Percentiles rank a stretch among this genome's conserved stretches.
phyloP scores from a whole-genome alignment of 1,284 basidiomycete species.

The Somion occarium region DNA sequence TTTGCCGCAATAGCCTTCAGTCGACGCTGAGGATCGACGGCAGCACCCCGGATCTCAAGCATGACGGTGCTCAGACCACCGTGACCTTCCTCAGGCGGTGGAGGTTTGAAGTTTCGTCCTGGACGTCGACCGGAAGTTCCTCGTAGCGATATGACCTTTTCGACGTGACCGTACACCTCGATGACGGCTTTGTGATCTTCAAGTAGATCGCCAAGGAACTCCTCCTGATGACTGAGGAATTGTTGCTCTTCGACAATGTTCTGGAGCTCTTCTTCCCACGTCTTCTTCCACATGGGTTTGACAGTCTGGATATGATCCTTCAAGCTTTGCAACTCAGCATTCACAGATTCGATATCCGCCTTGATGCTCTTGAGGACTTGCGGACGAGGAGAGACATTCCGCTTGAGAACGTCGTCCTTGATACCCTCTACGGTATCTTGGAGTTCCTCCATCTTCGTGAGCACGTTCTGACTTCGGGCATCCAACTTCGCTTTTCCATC shows the following conservation, averaged over 20 bases:
- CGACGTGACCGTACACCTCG: conserved; percentile 83
- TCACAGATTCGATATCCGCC: conserved; percentile 70
- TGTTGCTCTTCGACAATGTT: conserved; percentile 98
- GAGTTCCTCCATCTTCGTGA: conserved; percentile 92
- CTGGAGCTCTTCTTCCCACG: conserved; percentile 95
- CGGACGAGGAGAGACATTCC: conserved; percentile 83
- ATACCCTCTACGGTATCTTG: conserved; percentile 90
- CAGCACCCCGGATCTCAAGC: conserved; percentile 80
- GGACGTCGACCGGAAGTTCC: conserved; percentile 34
- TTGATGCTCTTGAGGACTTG: conserved; percentile 69
- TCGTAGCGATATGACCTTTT: conserved; percentile 82
- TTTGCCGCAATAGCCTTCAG: conserved; percentile 89
- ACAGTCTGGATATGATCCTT: conserved; percentile 85
- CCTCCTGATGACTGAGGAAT: conserved; percentile 88
- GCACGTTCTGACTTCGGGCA: conserved; percentile 79
- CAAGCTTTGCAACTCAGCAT: conserved; percentile 72
- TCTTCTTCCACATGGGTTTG: conserved; percentile 98
- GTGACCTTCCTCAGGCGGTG: conserved; percentile 59
- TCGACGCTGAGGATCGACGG: conserved; percentile 77
- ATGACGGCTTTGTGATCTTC: conserved; percentile 89
- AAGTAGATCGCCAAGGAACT: conserved; percentile 82
- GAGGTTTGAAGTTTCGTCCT: conserved; percentile 47
- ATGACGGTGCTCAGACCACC: conserved; percentile 70
- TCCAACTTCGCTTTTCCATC: conserved; percentile 91
- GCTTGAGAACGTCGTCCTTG: conserved; percentile 88